A percentile compares a stretch with the other conserved stretches of the same genome.
Conservation (phyloP, 2,329 filamentous ascomycete species). For the Colletotrichum horii region DNA sequence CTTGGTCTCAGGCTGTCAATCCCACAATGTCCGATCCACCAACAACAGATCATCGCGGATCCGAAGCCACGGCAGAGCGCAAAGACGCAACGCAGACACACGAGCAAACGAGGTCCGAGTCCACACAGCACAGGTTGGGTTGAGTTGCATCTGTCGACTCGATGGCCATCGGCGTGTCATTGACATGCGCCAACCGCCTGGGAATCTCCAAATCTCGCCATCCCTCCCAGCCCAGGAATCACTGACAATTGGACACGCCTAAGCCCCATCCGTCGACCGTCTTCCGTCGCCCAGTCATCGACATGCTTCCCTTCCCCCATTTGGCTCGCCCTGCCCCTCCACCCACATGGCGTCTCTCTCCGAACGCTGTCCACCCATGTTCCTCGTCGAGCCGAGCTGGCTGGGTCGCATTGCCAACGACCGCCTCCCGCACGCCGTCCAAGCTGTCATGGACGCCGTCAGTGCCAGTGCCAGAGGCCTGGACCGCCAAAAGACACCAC, state of each 20-base stretch:
- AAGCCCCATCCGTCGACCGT: neutral
- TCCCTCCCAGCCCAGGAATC: neutral
- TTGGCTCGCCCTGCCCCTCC: neutral
- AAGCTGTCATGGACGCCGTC: neutral
- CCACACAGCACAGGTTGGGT: neutral
- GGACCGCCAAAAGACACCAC: neutral
- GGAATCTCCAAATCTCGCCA: neutral
- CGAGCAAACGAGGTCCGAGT: neutral
- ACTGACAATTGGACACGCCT: neutral
- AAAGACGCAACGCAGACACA: neutral
- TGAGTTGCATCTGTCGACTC: neutral
- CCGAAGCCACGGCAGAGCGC: neutral
- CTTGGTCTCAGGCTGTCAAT: neutral
- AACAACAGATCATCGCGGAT: neutral
- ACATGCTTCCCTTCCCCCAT: neutral
- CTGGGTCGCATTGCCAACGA: neutral
- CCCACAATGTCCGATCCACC: neutral
- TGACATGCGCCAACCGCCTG: neutral
- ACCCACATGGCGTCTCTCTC: neutral
- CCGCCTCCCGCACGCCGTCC: neutral
- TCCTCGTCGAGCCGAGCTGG: neutral
- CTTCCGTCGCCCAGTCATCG: neutral
- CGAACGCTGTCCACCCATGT: neutral
- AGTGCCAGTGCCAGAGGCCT: neutral
- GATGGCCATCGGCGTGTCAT: neutral